A percentile compares a stretch with the other conserved stretches of the same genome.
Conservation (phyloP, 1,284 basidiomycete genomes). For the Tremellales sp. region DNA sequence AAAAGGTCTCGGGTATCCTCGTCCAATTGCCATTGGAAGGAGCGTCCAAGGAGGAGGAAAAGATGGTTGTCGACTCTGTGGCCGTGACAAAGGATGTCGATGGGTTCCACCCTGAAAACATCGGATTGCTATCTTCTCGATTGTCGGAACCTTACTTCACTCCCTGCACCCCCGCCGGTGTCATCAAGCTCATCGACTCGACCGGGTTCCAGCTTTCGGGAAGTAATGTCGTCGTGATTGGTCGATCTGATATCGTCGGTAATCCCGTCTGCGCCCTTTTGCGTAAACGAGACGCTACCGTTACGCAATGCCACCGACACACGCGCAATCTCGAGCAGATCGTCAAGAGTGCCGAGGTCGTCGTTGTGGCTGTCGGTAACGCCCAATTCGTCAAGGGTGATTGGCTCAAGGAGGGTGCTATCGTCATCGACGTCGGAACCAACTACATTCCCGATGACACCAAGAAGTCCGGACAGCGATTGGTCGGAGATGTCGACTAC, state of each 20-base stretch:
- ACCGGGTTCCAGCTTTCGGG: conserved; percentile 72
- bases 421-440: conserved; percentile 95
- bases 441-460: conserved; percentile 88
- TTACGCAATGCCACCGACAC: conserved; percentile 94
- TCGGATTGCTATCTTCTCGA: conserved; percentile 88
- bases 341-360: conserved; percentile 82
- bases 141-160: conserved; percentile 85
- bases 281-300: conserved; percentile 85
- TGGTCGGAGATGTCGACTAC: conserved; percentile 95
- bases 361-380: conserved; percentile 91
- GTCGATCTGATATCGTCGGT: conserved; percentile 96
- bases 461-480: conserved; percentile 92
- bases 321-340: conserved; percentile 76
- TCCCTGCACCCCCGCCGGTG: conserved; percentile 93
- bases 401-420: conserved; percentile 92
- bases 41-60: conserved; percentile 77
- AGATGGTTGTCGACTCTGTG: conserved; percentile 89
- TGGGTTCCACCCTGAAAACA: conserved; percentile 99
- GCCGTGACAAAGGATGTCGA: conserved; percentile 95
- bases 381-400: conserved; percentile 84
- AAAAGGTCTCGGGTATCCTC: conserved; percentile 79
- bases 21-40: conserved; percentile 96
- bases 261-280: conserved; percentile 90
- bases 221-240: conserved; percentile 84
- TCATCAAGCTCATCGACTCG: conserved; percentile 82